Evolutionary conservation across 495 filamentous ascomycete genomes (phyloP).

Genomic region (Amniculicola lignicola): DNA sequence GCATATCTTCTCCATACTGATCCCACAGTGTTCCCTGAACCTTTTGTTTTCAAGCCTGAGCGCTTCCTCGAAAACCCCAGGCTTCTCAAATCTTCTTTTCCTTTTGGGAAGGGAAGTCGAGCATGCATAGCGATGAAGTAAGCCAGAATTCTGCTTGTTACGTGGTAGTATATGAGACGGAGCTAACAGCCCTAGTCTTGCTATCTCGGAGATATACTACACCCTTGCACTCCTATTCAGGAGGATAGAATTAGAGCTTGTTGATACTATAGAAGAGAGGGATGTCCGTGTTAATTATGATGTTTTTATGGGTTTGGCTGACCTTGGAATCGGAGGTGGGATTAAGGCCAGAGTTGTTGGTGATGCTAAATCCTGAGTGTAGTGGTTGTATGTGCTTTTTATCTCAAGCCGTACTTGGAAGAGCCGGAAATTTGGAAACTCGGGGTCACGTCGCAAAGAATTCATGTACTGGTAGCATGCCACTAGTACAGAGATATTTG

Average conservation of each 20-base stretch:
- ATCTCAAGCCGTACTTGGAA: too few relatives aligned
- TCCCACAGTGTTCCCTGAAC: constrained; percentile 42
- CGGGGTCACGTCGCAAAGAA: not conserved
- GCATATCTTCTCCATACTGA: constrained; percentile 43
- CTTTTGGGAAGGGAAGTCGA: constrained; percentile 48
- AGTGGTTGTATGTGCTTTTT: too few relatives aligned
- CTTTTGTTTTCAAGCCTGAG: constrained; percentile 45
- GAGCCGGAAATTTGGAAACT: not conserved
- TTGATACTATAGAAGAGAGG: not conserved
- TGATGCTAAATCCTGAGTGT: too few relatives aligned
- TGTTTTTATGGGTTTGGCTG: not conserved
- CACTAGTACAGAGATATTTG: not conserved
- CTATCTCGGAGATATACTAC: constrained; percentile 2
- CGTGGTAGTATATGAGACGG: not conserved
- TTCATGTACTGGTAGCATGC: not conserved
- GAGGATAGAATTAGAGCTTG: not conserved
- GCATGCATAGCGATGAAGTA: constrained; percentile 51
- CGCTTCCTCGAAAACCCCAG: constrained; percentile 45
- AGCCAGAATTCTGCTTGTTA: constrained; percentile 16
- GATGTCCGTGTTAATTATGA: not conserved
- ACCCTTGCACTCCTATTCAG: not conserved
- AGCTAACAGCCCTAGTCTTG: not conserved
- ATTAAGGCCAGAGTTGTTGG: too few relatives aligned
- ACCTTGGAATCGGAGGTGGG: too few relatives aligned
- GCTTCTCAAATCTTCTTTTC: constrained; percentile 43